Evolutionary conservation across 2,329 filamentous ascomycete species (phyloP).

Genomic region (Exophiala alcalophila): DNA sequence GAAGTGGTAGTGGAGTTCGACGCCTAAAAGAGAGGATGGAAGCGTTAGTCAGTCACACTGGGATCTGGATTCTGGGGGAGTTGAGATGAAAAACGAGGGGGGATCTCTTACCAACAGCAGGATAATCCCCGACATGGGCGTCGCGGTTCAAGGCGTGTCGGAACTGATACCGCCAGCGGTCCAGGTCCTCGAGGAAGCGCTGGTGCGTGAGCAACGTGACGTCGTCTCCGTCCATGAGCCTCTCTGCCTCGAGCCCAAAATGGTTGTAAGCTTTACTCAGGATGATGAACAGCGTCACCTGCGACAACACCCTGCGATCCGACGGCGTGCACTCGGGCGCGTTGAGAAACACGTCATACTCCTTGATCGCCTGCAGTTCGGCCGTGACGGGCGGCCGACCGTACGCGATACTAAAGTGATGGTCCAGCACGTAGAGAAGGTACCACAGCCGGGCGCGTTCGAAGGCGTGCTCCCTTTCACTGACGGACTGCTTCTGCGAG

Average conservation of each 20-base stretch:
- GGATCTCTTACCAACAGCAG: conserved; percentile 25
- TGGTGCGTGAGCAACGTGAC: conserved; percentile 44
- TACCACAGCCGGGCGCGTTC: conserved; percentile 62
- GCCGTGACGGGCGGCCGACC: conserved; percentile 58
- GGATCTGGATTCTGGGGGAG: too few relatives aligned
- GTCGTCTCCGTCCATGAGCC: conserved; percentile 29
- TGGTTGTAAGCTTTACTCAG: conserved; percentile 55
- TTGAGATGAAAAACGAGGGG: background rate
- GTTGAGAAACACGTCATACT: conserved; percentile 56
- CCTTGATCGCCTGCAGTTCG: conserved; percentile 57
- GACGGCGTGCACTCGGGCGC: conserved; percentile 52
- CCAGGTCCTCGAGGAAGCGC: conserved; percentile 48
- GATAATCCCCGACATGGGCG: conserved; percentile 30
- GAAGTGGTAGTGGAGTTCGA: conserved; percentile 53
- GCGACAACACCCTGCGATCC: conserved; percentile 57
- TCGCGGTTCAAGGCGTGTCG: conserved; percentile 31
- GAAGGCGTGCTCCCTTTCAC: conserved; percentile 34
- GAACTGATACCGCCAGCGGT: conserved; percentile 53
- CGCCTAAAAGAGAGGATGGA: conserved; percentile 36
- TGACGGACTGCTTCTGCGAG: conserved; percentile 44
- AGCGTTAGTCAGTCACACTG: background rate
- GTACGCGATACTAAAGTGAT: conserved; percentile 63
- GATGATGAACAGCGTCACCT: conserved; percentile 59
- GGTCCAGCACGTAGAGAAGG: conserved; percentile 62
- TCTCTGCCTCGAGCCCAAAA: conserved; percentile 52